Conservation (phyloP, 2,329 filamentous ascomycete genomes). For the Pyrenophora graminea region DNA sequence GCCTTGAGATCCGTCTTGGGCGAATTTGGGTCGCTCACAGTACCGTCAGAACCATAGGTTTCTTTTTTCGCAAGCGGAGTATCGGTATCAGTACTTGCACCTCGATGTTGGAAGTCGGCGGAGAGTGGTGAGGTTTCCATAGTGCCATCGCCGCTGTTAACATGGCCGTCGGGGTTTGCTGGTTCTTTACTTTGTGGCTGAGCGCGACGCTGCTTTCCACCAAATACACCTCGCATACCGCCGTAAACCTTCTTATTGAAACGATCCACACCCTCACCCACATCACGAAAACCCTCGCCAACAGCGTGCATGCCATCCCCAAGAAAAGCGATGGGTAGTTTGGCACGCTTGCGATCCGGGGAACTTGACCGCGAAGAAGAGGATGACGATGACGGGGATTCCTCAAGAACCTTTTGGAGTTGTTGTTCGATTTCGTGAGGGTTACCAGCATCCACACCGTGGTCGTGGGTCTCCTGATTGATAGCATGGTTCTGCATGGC, state of each 20-base stretch:
- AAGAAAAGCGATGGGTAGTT: slow-evolving; percentile 53
- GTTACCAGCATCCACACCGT: slow-evolving; percentile 60
- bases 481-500: slow-evolving; percentile 60
- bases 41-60: slow-evolving; percentile 29
- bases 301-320: slow-evolving; percentile 51
- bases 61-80: slow-evolving; percentile 36
- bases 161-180: slow-evolving; percentile 2
- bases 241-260: slow-evolving; percentile 47
- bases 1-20: slow-evolving; percentile 25
- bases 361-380: slow-evolving; percentile 43
- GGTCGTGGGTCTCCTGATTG: slow-evolving; percentile 57
- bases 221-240: slow-evolving; percentile 44
- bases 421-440: slow-evolving; percentile 60
- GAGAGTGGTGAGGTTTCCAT: slow-evolving; percentile 31
- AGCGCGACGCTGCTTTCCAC: slow-evolving; percentile 15
- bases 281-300: slow-evolving; percentile 54
- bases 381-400: slow-evolving; percentile 37
- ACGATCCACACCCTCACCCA: slow-evolving; percentile 51
- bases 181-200: slow-evolving; percentile 20
- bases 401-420: slow-evolving; percentile 51
- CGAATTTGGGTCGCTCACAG: slow-evolving; percentile 27
- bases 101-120: slow-evolving; percentile 33
- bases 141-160: slow-evolving; percentile 28
- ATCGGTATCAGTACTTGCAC: slow-evolving; percentile 39
- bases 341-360: slow-evolving; percentile 35